These are phyloP conservation scores for Aphanomyces euteiches DNA, from an alignment of 352 stramenopile species.

Conservation along the genomic window DNA sequence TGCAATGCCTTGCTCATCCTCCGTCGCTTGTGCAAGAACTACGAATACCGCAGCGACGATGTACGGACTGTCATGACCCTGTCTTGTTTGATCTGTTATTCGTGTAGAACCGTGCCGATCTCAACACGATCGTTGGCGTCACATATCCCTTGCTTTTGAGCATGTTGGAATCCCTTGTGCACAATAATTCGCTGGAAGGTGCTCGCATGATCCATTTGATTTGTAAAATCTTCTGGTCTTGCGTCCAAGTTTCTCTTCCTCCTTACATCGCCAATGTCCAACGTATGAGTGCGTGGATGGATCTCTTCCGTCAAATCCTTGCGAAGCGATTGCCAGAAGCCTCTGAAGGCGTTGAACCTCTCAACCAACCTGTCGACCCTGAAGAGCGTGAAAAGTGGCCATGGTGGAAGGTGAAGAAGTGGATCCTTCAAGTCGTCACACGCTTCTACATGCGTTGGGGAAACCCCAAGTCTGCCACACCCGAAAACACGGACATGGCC, in stretches of 20 bases:
- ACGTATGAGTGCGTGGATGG: slow-evolving; percentile 91
- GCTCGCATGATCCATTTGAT: slow-evolving; percentile 58
- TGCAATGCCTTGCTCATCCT: slow-evolving; percentile 91
- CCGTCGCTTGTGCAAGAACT: slow-evolving; percentile 96
- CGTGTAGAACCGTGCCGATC: slow-evolving; percentile 60
- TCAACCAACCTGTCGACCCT: slow-evolving; percentile 84
- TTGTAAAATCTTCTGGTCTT: slow-evolving; percentile 98
- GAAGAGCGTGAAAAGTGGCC: slow-evolving; percentile 92
- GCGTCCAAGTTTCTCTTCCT: slow-evolving; percentile 93
- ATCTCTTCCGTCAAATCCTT: slow-evolving; percentile 81
- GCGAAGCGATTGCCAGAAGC: slow-evolving; percentile 91
- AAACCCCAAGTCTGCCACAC: slow-evolving; percentile 92
- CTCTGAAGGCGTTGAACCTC: slow-evolving; percentile 64
- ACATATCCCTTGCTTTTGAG: slow-evolving; percentile 92
- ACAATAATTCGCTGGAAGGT: slow-evolving; percentile 54
- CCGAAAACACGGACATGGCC: slow-evolving; percentile 90
- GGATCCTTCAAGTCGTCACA: slow-evolving; percentile 94
- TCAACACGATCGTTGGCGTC: slow-evolving; percentile 90
- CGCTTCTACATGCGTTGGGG: slow-evolving; percentile 97
- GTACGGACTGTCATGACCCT: slow-evolving; percentile 30
- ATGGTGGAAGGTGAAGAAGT: slow-evolving; percentile 99
- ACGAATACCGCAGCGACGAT: slow-evolving; percentile 95
- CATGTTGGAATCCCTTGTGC: slow-evolving; percentile 80
- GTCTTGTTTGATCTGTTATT: background rate
- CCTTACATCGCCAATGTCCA: slow-evolving; percentile 76